Evolutionary conservation across 2,329 filamentous ascomycete species (phyloP).

Genomic region (Aspergillus glaucus): DNA sequence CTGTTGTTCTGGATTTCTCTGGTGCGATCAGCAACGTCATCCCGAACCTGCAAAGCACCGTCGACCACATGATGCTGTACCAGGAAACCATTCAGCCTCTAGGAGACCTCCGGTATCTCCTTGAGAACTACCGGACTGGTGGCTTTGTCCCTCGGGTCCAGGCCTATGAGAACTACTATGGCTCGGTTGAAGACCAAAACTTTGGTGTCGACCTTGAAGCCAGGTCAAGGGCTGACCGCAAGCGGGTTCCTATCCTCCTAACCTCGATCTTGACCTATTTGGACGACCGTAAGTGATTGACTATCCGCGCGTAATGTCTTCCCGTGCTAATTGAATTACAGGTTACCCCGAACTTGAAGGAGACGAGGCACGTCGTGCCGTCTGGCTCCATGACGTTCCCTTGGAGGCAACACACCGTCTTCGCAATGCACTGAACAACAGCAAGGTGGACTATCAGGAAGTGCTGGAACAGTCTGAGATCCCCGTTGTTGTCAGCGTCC

Average conservation of each 20-base stretch:
- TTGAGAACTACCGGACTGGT: conserved; percentile 95
- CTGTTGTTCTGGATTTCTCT: conserved; percentile 94
- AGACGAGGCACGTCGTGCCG: conserved; percentile 82
- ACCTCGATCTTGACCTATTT: conserved; percentile 92
- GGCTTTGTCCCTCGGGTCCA: conserved; percentile 85
- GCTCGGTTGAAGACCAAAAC: conserved; percentile 94
- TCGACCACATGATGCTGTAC: conserved; percentile 98
- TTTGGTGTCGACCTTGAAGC: conserved; percentile 98
- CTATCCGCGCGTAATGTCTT: too few species aligned
- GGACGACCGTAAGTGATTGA: conserved; percentile 59
- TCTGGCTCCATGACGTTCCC: conserved; percentile 92
- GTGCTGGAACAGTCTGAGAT: conserved; percentile 84
- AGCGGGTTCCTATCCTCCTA: conserved; percentile 86
- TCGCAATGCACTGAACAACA: conserved; percentile 76
- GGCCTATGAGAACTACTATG: conserved; percentile 98
- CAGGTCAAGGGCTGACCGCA: conserved; percentile 84
- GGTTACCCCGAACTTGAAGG: conserved; percentile 95
- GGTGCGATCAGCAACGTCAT: conserved; percentile 97
- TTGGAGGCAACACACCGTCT: conserved; percentile 78
- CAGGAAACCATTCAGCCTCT: conserved; percentile 96
- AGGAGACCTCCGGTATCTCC: conserved; percentile 82
- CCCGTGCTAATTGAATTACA: conserved; percentile 11
- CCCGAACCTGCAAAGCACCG: conserved; percentile 86
- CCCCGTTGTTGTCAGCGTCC: conserved; percentile 81
- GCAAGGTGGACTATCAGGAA: conserved; percentile 69